Evolutionary conservation across 352 stramenopile species (phyloP), one percentile per base, ranked within the genome.

Genomic region (Discostella stelligera): DNA sequence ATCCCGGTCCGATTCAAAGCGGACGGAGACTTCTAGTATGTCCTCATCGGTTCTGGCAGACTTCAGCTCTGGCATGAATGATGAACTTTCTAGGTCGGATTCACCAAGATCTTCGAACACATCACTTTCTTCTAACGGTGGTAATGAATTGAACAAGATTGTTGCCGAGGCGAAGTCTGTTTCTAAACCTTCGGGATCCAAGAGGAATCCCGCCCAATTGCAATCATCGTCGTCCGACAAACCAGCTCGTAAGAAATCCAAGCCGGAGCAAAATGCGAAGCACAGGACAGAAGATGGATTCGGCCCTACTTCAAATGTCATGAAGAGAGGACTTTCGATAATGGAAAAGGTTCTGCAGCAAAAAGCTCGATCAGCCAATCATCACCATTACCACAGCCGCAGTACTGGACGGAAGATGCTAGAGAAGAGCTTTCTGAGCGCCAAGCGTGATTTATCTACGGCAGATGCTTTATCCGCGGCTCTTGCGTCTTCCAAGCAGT

Each of bases 51-150:
- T 74, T 0, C 41, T 83, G 21, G 75, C 75, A 18, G 74, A 82
- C 60, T 82, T 82, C 46, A 82, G 74, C 63, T 82, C 74, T 4
- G 62, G 69, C 14, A 56, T 81, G 46, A 81, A 81, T 48, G 74
- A 80, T 44, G 73, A 80, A 23, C 50, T 52, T 16, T 66, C 54
- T 6, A 61, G 63, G 37, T 71, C 62, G 10, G 64, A 56, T 25
- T 71, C 68, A 20, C 58, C 69, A 20, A 68, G 65, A 27, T 83
- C 75, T 50, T 63, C 54, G 48, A 66, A 44, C 21, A 72, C 61
- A 16, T 78, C 69, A 18, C 27, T 77, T 18, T 66, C 61, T 39
- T 70, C 61, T 4, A 68, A 52, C 39, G 70, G 55, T 3, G 56
- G 25, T 2, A 65, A 75, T 41, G 59, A 71, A 20, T 39, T 66